Evolutionary conservation across 2,329 filamentous ascomycete genomes (phyloP), one percentile per base, ranked within the genome.

Genomic region (Cercospora janseana): DNA sequence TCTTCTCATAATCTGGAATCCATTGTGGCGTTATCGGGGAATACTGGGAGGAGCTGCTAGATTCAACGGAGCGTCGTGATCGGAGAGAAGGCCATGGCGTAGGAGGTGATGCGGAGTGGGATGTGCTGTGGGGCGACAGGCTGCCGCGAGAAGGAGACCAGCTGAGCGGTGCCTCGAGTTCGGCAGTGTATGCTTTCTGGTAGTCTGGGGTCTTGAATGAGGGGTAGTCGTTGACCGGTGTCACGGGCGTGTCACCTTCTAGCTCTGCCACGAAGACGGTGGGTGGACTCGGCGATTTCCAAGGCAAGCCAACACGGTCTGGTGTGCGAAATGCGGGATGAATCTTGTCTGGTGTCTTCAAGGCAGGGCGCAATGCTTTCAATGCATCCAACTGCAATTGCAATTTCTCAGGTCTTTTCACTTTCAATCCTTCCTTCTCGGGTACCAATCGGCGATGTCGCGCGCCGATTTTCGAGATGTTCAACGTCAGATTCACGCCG

Each of bases 1-100:
- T 40, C 6, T 40, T 40, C 21, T 40, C 35, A 26, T 40, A 20
- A 20, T 40, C 35, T 1, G 35, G 35, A 13, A 40, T 40, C 35
- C 35, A 40, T 40, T 40, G 35, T 15, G 35, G 35, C 10, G 35
- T 40, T 8, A 13, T 26, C n/a, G 35, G 35, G 12, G 35, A 40
- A 6, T 40, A 40, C 2, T n/a, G 13, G 35, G 35, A 40, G 12
- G 35, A 40, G 6, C 12, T 6, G 9, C 12, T 7, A 5, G 35
- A 40, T 12, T 40, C 35, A 13, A 15, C 18, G 21, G 35, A 40
- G 35, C 15, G 15, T n/a, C 35, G 35, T 40, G 35, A 26, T 24
- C n/a, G n/a, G n/a, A n/a, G n/a, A n/a, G n/a, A n/a, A n/a, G n/a
- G n/a, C n/a, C n/a, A n/a, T n/a, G n/a, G n/a, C n/a, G n/a, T n/a